phyloP scores from a whole-genome alignment of 257 asterid genomes.

The Solanum habrochaites region DNA sequence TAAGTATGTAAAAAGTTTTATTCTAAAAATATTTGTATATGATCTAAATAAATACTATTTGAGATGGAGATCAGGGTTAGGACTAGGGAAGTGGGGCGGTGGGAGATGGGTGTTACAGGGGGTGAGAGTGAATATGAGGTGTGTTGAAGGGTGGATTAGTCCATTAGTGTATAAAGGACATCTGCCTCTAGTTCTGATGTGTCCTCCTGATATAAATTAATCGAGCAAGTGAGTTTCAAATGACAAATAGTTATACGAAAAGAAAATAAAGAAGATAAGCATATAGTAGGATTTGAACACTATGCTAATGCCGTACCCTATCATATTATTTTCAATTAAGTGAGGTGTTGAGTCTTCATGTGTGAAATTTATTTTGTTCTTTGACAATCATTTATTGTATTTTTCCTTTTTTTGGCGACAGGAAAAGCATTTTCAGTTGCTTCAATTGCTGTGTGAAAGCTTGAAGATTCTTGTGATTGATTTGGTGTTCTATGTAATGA shows the following conservation, averaged over 20 bases:
- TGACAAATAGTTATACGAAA: no score
- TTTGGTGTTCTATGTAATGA: neutral
- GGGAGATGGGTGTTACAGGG: neutral
- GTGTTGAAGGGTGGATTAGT: neutral
- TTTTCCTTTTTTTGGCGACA: conserved; percentile 20
- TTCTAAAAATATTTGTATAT: no score
- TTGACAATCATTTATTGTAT: no score
- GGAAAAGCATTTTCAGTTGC: conserved; percentile 76
- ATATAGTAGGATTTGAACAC: neutral
- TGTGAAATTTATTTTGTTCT: neutral
- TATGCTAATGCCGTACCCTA: neutral
- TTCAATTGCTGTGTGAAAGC: conserved; percentile 84
- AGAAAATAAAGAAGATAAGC: neutral
- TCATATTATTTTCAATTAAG: neutral
- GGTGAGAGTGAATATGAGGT: neutral
- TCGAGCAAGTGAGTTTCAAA: neutral
- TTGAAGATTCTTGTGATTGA: conserved; percentile 7
- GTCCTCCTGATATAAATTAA: neutral
- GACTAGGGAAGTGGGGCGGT: neutral
- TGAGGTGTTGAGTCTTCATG: neutral
- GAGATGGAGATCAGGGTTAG: neutral
- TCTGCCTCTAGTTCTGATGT: neutral
- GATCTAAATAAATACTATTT: no score
- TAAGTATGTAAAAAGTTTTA: no score
- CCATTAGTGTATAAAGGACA: neutral